phyloP scores from a whole-genome alignment of 495 filamentous ascomycete genomes.

The Sporormia fimetaria region DNA sequence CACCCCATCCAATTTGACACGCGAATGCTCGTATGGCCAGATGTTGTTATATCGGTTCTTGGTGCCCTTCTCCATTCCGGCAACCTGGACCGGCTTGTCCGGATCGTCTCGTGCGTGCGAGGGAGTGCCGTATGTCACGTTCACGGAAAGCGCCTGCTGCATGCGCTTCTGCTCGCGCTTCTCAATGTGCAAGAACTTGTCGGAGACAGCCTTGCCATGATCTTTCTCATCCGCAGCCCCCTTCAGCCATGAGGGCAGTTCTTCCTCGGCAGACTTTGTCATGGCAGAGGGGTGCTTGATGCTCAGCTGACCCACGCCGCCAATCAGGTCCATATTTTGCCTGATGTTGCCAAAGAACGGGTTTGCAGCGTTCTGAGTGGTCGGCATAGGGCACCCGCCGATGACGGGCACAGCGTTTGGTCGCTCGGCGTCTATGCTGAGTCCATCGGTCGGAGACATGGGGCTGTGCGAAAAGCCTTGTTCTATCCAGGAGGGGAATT shows the following conservation, averaged over 20 bases:
- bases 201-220: slow-evolving; percentile 66
- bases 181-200: slow-evolving; percentile 76
- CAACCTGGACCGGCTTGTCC: slow-evolving; percentile 44
- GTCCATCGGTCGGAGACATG: slow-evolving; percentile 33
- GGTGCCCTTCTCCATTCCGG: slow-evolving; percentile 83
- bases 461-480: slow-evolving; percentile 33
- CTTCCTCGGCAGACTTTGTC: slow-evolving; percentile 32
- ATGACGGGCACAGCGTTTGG: slow-evolving; percentile 61
- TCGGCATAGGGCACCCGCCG: slow-evolving; percentile 77
- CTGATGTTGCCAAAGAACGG: slow-evolving; percentile 95
- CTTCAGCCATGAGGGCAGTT: slow-evolving; percentile 66
- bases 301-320: slow-evolving; percentile 83
- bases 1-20: slow-evolving; percentile 66
- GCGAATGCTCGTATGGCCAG: slow-evolving; percentile 87
- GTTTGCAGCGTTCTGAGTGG: slow-evolving; percentile 53
- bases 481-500: slow-evolving; percentile 39
- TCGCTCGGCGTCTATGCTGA: slow-evolving; percentile 32
- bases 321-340: slow-evolving; percentile 92
- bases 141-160: slow-evolving; percentile 69
- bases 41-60: slow-evolving; percentile 99
- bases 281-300: slow-evolving; percentile 55
- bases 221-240: slow-evolving; percentile 53
- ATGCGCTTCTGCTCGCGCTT: slow-evolving; percentile 78
- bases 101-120: slow-evolving; percentile 15
- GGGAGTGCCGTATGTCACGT: slow-evolving; percentile 43